phyloP scores from a whole-genome alignment of 176 grass and related monocot species.

The Juncus inflexus region DNA sequence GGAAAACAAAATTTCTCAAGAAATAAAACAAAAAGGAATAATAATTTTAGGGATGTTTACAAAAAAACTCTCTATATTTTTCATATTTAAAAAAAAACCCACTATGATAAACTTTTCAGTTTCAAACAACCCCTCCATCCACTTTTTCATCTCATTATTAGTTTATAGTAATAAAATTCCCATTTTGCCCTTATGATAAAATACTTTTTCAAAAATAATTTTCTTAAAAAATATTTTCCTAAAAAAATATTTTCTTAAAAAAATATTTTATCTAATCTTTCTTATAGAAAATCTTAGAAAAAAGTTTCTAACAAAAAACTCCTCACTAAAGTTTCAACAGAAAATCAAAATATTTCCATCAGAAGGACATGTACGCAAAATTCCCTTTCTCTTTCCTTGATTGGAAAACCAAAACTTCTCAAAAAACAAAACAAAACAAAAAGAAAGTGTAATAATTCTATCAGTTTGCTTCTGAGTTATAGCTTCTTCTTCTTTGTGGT shows the following conservation, averaged over 20 bases:
- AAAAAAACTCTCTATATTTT: too few species aligned
- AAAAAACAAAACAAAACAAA: too few species aligned
- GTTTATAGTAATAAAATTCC: too few species aligned
- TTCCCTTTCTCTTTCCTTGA: conserved; percentile 6
- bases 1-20: background rate
- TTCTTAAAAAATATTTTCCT: too few species aligned
- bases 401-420: background rate
- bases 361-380: conserved; percentile 6
- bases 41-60: background rate
- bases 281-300: background rate
- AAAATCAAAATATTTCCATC: background rate
- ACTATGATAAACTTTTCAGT: too few species aligned
- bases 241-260: too few species aligned
- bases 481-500: conserved; percentile 12
- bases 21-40: too few species aligned
- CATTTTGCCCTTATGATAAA: too few species aligned
- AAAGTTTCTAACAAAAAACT: background rate
- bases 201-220: too few species aligned
- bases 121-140: too few species aligned
- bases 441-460: background rate
- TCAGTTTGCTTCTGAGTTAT: background rate
- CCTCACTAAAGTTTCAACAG: background rate
- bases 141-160: too few species aligned
- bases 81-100: too few species aligned
- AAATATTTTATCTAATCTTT: background rate